Percentiles rank a stretch among this genome's conserved stretches.
Evolutionary conservation across 495 filamentous ascomycete genomes (phyloP).

Genomic region (Bacidia gigantensis): DNA sequence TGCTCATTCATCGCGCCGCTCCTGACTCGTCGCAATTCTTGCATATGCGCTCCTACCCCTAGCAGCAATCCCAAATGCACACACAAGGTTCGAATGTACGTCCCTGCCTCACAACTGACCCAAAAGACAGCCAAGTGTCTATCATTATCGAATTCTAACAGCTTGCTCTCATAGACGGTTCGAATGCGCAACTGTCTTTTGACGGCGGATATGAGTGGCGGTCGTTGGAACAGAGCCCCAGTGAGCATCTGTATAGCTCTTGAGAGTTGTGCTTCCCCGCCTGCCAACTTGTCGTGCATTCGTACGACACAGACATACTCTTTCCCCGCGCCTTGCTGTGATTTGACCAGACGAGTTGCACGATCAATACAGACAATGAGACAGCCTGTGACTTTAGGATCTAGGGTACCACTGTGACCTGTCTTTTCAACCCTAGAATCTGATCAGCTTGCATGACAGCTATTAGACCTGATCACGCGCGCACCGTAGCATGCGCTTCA

Average conservation of each 20-base stretch:
- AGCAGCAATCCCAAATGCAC: constrained; percentile 87
- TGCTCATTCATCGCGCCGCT: constrained; percentile 89
- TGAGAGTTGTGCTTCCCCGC: constrained; percentile 77
- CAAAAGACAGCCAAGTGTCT: constrained; percentile 97
- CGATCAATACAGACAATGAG: constrained; percentile 93
- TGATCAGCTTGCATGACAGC: neutral
- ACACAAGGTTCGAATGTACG: constrained; percentile 95
- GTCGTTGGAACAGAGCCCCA: constrained; percentile 92
- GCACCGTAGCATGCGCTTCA: constrained; percentile 90
- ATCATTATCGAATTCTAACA: constrained; percentile 95
- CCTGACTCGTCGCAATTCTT: constrained; percentile 87
- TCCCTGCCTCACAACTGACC: constrained; percentile 97
- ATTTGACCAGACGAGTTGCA: constrained; percentile 92
- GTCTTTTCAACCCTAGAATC: constrained; percentile 74
- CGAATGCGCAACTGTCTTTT: constrained; percentile 96
- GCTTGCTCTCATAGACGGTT: constrained; percentile 88
- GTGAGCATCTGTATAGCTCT: constrained; percentile 88
- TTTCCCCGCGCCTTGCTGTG: constrained; percentile 94
- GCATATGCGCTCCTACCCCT: constrained; percentile 96
- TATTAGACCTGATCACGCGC: neutral
- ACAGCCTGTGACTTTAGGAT: constrained; percentile 89
- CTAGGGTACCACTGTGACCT: constrained; percentile 91
- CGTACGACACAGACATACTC: constrained; percentile 77
- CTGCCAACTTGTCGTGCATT: constrained; percentile 81
- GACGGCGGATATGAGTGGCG: constrained; percentile 92